phyloP scores from a whole-genome alignment of 768 basidiomycete species.

The Collybiopsis luxurians region DNA sequence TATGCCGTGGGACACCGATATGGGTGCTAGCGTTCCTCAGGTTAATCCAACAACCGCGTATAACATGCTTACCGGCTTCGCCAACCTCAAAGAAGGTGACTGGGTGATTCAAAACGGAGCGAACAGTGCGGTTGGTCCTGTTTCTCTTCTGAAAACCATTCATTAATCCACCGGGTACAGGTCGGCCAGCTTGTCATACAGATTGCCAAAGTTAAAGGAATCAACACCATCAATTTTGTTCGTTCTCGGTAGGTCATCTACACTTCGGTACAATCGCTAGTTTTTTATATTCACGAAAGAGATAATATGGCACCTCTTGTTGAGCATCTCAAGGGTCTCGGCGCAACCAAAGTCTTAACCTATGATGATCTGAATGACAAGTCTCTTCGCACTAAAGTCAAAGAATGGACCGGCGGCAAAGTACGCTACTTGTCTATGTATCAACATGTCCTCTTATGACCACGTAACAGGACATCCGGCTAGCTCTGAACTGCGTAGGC shows the following conservation, averaged over 20 bases:
- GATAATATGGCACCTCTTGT: slow-evolving; percentile 52
- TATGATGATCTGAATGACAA: slow-evolving; percentile 72
- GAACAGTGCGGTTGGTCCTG: slow-evolving; percentile 70
- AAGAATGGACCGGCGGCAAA: slow-evolving; percentile 62
- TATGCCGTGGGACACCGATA: background rate
- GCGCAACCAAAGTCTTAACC: slow-evolving; percentile 75
- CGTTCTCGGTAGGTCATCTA: slow-evolving; percentile 54
- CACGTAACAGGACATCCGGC: slow-evolving; percentile 34
- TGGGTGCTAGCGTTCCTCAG: slow-evolving; percentile 25
- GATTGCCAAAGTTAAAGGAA: slow-evolving; percentile 66
- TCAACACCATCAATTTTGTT: slow-evolving; percentile 82
- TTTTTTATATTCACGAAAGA: slow-evolving; percentile 27
- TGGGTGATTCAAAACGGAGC: slow-evolving; percentile 87
- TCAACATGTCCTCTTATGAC: background rate
- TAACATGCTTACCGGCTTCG: slow-evolving; percentile 76
- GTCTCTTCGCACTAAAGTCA: slow-evolving; percentile 48
- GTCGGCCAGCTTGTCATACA: slow-evolving; percentile 87
- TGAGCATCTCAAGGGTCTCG: slow-evolving; percentile 51
- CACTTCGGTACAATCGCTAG: background rate
- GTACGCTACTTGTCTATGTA: slow-evolving; percentile 28
- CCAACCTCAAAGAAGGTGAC: slow-evolving; percentile 60
- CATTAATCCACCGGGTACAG: slow-evolving; percentile 27
- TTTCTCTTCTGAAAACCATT: background rate
- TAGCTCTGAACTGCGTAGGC: slow-evolving; percentile 53
- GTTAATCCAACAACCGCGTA: slow-evolving; percentile 85